phyloP scores from a whole-genome alignment of 2,329 filamentous ascomycete genomes.

The Beauveria scarabaeidicola region DNA sequence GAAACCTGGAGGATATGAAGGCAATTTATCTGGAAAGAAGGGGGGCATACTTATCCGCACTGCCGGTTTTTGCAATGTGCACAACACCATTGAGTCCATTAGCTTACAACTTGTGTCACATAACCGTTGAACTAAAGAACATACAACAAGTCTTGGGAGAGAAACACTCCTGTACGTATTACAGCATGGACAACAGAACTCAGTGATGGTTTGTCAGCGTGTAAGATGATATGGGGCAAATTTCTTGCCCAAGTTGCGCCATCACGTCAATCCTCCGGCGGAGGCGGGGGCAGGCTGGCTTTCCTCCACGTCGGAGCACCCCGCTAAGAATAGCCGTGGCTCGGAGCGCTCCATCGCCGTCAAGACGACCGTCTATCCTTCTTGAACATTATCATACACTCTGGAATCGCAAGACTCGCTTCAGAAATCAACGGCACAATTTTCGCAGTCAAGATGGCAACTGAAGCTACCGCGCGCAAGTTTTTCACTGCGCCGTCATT shows the following conservation, averaged over 20 bases:
- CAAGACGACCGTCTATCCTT: not conserved
- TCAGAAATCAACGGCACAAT: not conserved
- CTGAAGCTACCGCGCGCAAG: conserved; percentile 61
- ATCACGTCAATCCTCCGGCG: not conserved
- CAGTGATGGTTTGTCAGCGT: not conserved
- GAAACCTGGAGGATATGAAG: too few relatives aligned
- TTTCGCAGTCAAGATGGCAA: conserved; percentile 37
- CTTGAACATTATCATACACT: not conserved
- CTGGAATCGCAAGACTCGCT: not conserved
- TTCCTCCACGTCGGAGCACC: not conserved
- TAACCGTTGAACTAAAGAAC: not conserved
- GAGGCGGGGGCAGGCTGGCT: conserved; percentile 5
- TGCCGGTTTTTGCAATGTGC: too few relatives aligned
- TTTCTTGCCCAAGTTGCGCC: not conserved
- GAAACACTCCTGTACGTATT: too few relatives aligned
- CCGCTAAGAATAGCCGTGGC: not conserved
- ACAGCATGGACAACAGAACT: too few relatives aligned
- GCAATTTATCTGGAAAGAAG: too few relatives aligned
- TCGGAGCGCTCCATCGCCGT: not conserved
- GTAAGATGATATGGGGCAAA: not conserved
- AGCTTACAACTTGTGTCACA: too few relatives aligned
- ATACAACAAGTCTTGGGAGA: too few relatives aligned
- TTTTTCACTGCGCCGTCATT: conserved; percentile 78
- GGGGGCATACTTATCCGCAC: too few relatives aligned
- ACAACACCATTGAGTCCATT: too few relatives aligned